Evolutionary conservation across 139 green algal genomes (phyloP).

Genomic region (Pedinophyceae sp.): DNA sequence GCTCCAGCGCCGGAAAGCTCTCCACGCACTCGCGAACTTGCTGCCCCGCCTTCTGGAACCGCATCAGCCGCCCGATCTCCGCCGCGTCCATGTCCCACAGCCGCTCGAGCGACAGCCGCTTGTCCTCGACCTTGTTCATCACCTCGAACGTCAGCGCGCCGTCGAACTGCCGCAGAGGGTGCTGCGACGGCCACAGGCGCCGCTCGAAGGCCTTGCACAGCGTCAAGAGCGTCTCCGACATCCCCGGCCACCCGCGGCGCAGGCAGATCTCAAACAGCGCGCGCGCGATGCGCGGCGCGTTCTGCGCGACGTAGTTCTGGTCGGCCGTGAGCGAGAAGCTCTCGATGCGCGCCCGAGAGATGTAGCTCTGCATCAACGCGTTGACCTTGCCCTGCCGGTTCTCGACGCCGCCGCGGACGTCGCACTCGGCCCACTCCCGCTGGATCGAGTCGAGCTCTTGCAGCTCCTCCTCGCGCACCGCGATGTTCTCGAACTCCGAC

Average conservation of each 20-base stretch:
- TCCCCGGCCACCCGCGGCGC: constrained; percentile 42
- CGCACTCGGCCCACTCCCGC: constrained; percentile 31
- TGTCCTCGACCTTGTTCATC: constrained; percentile 77
- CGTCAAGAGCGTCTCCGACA: constrained; percentile 37
- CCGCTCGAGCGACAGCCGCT: constrained; percentile 40
- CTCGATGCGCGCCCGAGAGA: constrained; percentile 59
- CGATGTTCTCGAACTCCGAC: constrained; percentile 90
- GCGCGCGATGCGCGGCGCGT: constrained; percentile 70
- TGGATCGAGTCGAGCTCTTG: constrained; percentile 69
- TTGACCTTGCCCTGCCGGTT: constrained; percentile 82
- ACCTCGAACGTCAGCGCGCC: constrained; percentile 43
- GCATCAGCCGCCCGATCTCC: constrained; percentile 68
- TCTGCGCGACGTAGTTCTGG: constrained; percentile 77
- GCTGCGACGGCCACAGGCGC: constrained; percentile 72
- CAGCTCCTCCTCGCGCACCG: constrained; percentile 82
- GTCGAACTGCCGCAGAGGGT: constrained; percentile 80
- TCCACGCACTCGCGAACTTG: constrained; percentile 35
- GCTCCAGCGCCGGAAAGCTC: constrained; percentile 54
- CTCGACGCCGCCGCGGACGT: constrained; percentile 56
- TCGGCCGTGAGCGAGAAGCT: constrained; percentile 84
- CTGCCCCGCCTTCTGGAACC: constrained; percentile 52
- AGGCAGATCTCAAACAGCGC: constrained; percentile 90
- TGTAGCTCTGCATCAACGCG: constrained; percentile 71
- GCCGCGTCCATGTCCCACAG: constrained; percentile 65
- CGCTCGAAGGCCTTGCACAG: constrained; percentile 63